Evolutionary conservation across 371 early-diverging fungal species (phyloP).

Genomic region (Mortierella sp.): DNA sequence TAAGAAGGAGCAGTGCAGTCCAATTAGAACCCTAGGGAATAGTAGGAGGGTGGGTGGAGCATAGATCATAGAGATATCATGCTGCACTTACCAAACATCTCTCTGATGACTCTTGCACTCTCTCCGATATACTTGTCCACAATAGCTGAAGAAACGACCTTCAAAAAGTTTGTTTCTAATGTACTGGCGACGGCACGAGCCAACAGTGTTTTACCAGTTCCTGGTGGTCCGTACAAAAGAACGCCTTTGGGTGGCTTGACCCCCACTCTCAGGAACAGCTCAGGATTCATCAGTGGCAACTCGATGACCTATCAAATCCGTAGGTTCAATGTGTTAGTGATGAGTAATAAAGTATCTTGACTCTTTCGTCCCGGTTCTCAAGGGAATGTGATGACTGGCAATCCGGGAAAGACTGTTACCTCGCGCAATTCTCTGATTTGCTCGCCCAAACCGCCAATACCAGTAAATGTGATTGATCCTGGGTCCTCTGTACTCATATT

Average conservation of each 20-base stretch:
- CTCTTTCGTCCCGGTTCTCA: too few relatives aligned
- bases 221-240: constrained; percentile 98
- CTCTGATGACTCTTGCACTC: constrained; percentile 94
- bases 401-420: constrained; percentile 62
- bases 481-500: constrained; percentile 99
- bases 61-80: too few relatives aligned
- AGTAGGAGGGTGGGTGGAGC: too few relatives aligned
- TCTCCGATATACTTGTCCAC: constrained; percentile 94
- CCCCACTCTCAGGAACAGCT: constrained; percentile 98
- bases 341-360: too few relatives aligned
- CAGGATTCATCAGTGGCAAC: constrained; percentile 99
- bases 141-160: constrained; percentile 95
- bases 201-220: constrained; percentile 91
- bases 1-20: constrained; percentile 94
- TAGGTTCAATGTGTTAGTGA: not conserved
- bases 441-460: constrained; percentile 97
- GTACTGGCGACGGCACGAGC: constrained; percentile 99
- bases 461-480: constrained; percentile 95
- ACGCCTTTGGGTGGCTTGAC: constrained; percentile 97
- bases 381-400: too few relatives aligned
- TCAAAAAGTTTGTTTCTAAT: constrained; percentile 96
- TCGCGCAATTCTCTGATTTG: constrained; percentile 99
- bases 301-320: constrained; percentile 85
- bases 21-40: too few relatives aligned
- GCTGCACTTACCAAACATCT: constrained; percentile 97